phyloP scores from a whole-genome alignment of 345 rosid species.

The Populus simonii region DNA sequence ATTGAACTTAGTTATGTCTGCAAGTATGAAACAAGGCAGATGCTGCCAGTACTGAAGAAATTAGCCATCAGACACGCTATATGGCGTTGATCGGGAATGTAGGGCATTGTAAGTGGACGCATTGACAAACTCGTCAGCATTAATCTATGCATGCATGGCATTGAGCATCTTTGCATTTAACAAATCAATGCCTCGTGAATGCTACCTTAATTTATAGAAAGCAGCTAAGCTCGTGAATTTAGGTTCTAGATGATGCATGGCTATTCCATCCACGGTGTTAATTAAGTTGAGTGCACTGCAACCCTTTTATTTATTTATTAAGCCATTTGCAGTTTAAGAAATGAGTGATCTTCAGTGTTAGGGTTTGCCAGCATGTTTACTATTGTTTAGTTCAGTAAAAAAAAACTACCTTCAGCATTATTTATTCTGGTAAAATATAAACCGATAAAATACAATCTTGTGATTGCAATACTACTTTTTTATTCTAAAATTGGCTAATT shows the following conservation, averaged over 20 bases:
- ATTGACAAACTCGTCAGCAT: neutral
- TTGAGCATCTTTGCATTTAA: neutral
- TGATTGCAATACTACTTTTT: too few relatives aligned
- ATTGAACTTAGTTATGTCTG: slow-evolving; percentile 3
- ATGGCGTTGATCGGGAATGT: slow-evolving; percentile 19
- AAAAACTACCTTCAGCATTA: too few relatives aligned
- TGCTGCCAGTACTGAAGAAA: neutral
- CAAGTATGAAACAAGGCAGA: slow-evolving; percentile 15
- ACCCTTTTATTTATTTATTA: neutral
- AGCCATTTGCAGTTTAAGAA: too few relatives aligned
- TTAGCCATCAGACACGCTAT: slow-evolving; percentile 22
- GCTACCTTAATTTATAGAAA: neutral
- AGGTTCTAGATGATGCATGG: neutral
- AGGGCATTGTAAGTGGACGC: slow-evolving; percentile 38
- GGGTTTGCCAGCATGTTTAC: too few relatives aligned
- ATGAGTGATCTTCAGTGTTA: too few relatives aligned
- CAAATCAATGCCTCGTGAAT: slow-evolving; percentile 10
- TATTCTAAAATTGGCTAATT: too few relatives aligned
- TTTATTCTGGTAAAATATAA: too few relatives aligned
- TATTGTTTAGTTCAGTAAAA: too few relatives aligned
- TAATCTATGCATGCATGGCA: neutral
- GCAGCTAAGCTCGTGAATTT: neutral
- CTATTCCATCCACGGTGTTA: neutral
- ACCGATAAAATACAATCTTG: too few relatives aligned
- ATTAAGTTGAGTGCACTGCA: neutral